phyloP scores from a whole-genome alignment of 805 yeast genomes.

The Tetrapisispora fleetii region DNA sequence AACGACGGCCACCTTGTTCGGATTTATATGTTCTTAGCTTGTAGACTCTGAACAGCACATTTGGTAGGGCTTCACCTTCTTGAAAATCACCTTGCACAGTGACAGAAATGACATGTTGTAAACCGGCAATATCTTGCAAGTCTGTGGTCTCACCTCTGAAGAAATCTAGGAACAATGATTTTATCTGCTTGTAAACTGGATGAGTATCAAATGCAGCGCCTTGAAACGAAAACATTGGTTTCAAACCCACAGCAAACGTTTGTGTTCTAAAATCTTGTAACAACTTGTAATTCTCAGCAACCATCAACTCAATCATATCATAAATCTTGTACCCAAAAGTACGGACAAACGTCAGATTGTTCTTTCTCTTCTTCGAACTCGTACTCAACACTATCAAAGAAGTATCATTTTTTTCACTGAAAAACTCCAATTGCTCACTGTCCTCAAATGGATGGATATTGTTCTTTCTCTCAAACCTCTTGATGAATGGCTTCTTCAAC shows the following conservation, averaged over 20 bases:
- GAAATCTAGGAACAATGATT: constrained; percentile 83
- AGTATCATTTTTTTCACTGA: constrained; percentile 88
- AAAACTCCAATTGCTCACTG: constrained; percentile 71
- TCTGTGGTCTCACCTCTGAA: constrained; percentile 77
- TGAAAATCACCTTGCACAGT: constrained; percentile 69
- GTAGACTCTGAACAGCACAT: constrained; percentile 84
- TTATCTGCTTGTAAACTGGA: constrained; percentile 75
- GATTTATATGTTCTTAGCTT: constrained; percentile 70
- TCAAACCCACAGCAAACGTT: constrained; percentile 80
- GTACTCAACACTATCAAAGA: constrained; percentile 74
- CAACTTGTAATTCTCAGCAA: constrained; percentile 58
- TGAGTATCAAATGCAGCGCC: constrained; percentile 87
- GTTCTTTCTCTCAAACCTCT: constrained; percentile 81
- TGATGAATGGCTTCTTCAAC: constrained; percentile 80
- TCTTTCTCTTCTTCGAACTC: constrained; percentile 85
- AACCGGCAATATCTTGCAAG: constrained; percentile 86
- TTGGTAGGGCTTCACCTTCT: constrained; percentile 59
- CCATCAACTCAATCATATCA: constrained; percentile 86
- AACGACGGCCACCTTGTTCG: constrained; percentile 55
- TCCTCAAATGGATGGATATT: constrained; percentile 92
- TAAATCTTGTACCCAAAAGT: constrained; percentile 84
- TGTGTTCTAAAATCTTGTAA: constrained; percentile 69
- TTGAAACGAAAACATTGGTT: constrained; percentile 89
- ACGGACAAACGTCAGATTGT: constrained; percentile 77
- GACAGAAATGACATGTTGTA: constrained; percentile 81